Base-by-base conservation (phyloP, 2,329 filamentous ascomycete genomes). In the Coleophoma crateriformis region DNA sequence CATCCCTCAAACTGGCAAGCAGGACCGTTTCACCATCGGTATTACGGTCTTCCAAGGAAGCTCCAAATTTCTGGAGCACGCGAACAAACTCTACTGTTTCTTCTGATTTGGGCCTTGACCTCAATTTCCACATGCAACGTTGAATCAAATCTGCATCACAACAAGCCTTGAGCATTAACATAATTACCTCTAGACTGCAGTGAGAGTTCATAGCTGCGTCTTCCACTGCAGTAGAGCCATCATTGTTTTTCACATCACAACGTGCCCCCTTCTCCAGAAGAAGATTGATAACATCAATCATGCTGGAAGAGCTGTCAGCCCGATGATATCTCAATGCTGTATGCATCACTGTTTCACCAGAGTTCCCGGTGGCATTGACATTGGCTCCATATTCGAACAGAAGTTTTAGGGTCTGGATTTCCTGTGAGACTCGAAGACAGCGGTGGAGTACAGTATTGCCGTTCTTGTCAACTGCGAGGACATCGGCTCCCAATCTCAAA, bases 301-400 rank as follows among this genome's bases (percentile, higher is more conserved):
- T 46, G 22, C 34, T 37, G 34, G 17, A 10, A 13, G 37, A 35
- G 13, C n/a, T 20, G 5, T 17, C 45, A 13, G n/a, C 33, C 41
- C 33, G 34, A 34, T 33, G 50, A 41, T 12, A 46, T 32, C 34
- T 46, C 19, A 46, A 46, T 46, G 17, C 32, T n/a, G 5, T 56
- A 57, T 44, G 48, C 7, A 38, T 34, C 20, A 45, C 51, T 40
- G 19, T 55, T 54, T 38, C 52, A 48, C 51, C 43, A 7, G 46
- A 13, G 6, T 47, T 46, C 45, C 54, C 61, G 7, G 43, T 15
- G 13, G 54, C 43, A 20, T 60, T 62, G 3, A 60, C 59, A 54
- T 66, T 56, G 6, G 65, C 68, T 3, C 67, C 66, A 27, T 63
- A 58, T 12, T 62, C 47, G 2, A 70, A 47, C 22, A 71, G 50